Percentiles rank a stretch among this genome's conserved stretches.
Conservation (phyloP, 2,329 filamentous ascomycete genomes). For the Xylaria sp. region DNA sequence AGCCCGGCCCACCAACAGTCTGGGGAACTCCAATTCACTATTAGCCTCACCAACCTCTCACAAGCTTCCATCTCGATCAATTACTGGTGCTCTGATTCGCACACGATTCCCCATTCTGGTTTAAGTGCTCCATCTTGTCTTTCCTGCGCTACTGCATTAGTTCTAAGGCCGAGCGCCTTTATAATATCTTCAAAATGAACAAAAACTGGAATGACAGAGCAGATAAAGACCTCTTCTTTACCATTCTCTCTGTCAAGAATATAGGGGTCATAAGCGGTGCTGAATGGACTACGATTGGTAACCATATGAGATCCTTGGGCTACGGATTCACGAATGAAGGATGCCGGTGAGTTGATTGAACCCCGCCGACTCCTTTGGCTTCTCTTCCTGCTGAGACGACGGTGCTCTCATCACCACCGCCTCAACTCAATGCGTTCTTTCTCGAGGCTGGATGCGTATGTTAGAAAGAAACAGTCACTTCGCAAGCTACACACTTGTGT, state of each 20-base stretch:
- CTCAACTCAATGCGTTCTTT: constrained; percentile 4
- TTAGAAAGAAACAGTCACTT: not conserved
- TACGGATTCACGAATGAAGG: constrained; percentile 74
- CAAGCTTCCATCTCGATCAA: constrained; percentile 44
- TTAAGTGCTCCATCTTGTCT: constrained; percentile 25
- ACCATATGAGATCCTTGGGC: constrained; percentile 67
- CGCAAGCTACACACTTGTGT: constrained; percentile 7
- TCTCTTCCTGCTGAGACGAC: not conserved
- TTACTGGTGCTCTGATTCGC: constrained; percentile 42
- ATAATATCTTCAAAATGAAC: constrained; percentile 57
- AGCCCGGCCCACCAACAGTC: constrained; percentile 41
- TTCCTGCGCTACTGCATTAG: constrained; percentile 29
- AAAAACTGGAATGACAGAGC: constrained; percentile 72
- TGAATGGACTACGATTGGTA: constrained; percentile 72
- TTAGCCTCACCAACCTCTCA: constrained; percentile 48
- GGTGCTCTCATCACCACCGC: constrained; percentile 1
- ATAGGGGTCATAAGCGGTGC: constrained; percentile 71
- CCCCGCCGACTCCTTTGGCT: constrained; percentile 22
- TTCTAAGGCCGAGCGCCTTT: constrained; percentile 33
- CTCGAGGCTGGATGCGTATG: not conserved
- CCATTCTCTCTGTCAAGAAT: constrained; percentile 70
- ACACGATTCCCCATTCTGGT: constrained; percentile 39
- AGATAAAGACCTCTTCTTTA: constrained; percentile 72
- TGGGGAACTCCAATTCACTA: constrained; percentile 43
- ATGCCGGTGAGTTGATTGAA: constrained; percentile 63